phyloP scores from a whole-genome alignment of 1,139 yeast species.

The Hemisphaericaspora subhashii region DNA sequence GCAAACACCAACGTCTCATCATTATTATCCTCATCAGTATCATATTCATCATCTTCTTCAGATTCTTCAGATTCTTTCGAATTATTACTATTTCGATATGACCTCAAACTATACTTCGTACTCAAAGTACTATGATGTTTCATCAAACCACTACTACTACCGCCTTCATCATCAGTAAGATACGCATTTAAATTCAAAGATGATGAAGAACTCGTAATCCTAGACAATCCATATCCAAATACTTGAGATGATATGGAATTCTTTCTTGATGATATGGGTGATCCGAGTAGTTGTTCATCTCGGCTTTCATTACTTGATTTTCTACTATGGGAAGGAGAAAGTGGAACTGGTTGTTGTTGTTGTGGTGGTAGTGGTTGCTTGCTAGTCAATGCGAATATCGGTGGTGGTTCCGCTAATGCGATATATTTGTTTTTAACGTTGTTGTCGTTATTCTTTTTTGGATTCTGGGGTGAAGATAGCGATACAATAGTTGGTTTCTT shows the following conservation, averaged over 20 bases:
- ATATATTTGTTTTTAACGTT: conserved; percentile 16
- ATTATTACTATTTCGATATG: conserved; percentile 4
- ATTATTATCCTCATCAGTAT: conserved; percentile 14
- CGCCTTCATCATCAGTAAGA: conserved; percentile 36
- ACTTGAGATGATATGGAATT: conserved; percentile 25
- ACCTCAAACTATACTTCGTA: conserved; percentile 10
- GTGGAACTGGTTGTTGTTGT: conserved; percentile 6
- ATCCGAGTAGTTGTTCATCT: neutral
- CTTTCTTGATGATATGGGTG: conserved; percentile 18
- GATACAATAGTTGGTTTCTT: conserved; percentile 36
- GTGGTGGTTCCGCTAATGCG: conserved; percentile 41
- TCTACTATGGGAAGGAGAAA: too few relatives aligned
- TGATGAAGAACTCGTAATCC: conserved; percentile 44
- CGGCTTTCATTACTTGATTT: neutral
- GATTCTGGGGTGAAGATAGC: conserved; percentile 26
- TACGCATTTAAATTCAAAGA: conserved; percentile 47
- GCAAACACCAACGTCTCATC: conserved; percentile 16
- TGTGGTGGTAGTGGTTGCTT: conserved; percentile 1
- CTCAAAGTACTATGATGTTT: conserved; percentile 8
- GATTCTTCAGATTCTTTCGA: conserved; percentile 10
- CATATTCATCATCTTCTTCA: conserved; percentile 17
- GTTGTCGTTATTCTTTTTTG: conserved; percentile 1
- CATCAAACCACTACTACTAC: neutral
- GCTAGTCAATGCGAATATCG: conserved; percentile 22
- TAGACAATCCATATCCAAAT: conserved; percentile 27